Conservation (phyloP, 768 basidiomycete species). For the Amanita brunnescens region DNA sequence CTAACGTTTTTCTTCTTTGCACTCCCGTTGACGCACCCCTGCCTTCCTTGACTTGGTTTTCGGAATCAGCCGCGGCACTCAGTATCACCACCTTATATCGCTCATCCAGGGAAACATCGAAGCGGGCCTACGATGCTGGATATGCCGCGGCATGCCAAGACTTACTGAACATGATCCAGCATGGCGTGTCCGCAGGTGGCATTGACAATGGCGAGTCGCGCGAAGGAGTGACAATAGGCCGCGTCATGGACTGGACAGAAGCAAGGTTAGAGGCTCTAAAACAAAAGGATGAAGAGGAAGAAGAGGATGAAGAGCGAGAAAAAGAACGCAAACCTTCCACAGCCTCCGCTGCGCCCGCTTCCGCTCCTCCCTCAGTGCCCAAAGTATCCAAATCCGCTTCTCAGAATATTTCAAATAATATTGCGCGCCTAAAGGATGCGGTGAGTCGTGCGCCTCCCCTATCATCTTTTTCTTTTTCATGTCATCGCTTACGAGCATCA, state of each 20-base stretch:
- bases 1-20: neutral
- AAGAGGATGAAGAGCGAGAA: conserved; percentile 70
- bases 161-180: conserved; percentile 73
- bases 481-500: neutral
- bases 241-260: conserved; percentile 82
- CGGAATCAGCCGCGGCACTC: conserved; percentile 59
- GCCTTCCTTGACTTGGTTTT: neutral
- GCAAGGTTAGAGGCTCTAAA: conserved; percentile 71
- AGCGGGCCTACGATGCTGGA: conserved; percentile 73
- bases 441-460: neutral
- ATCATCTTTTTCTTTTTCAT: neutral
- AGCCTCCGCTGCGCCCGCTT: conserved; percentile 12
- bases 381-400: conserved; percentile 13
- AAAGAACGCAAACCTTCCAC: conserved; percentile 34
- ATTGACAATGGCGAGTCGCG: conserved; percentile 36
- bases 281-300: conserved; percentile 71
- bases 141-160: conserved; percentile 77
- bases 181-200: conserved; percentile 61
- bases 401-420: conserved; percentile 17
- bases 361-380: conserved; percentile 7
- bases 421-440: neutral
- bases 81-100: conserved; percentile 82
- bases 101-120: conserved; percentile 67
- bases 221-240: conserved; percentile 63
- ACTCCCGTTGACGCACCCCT: neutral